Base-by-base conservation (phyloP, 2,329 filamentous ascomycete genomes). In the Chlorencoelia australis region DNA sequence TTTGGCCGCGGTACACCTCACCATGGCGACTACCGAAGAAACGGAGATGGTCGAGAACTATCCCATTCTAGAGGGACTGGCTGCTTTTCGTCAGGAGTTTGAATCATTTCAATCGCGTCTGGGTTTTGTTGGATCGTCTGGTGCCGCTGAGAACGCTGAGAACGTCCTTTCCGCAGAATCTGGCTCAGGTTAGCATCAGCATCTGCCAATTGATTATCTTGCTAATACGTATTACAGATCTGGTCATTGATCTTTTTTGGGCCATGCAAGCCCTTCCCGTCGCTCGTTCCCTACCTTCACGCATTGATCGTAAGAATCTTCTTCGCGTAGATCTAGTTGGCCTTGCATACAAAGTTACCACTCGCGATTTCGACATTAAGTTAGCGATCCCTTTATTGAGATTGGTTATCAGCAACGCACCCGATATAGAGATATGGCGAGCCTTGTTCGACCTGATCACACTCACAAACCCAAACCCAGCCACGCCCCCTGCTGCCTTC, bases 401-500 rank as follows among this genome's bases (percentile, higher is more conserved):
- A 17, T 35, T 27, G 8, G 37, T 46, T 39, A 24, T 48, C 13
- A 33, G 33, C 22, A 40, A 45, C 27, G 37, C 38, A 33, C 40
- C 37, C 28, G 40, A 35, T 30, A 14, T 26, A 35, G 30, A 44
- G 21, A 44, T 46, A 30, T 47, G 36, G 38, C 19, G 9, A 41
- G 18, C 26, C 0, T 34, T 48, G 33, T 46, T 48, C 43, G 37
- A 38, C 11, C 40, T 44, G 13, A 21, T 46, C 11, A 37, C 41
- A 30, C 37, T 16, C 35, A 43, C 44, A 28, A 48, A 29, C 39
- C 1, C 79, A 73, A 3, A 73, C 79, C 19, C 15, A 14, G 10
- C 22, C 19, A 40, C 35, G 20, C 35, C 35, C 18, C 30, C 17
- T 14, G 33, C 18, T 32, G 20, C 31, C 32, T 38, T 40, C 25